Conservation (phyloP, 2,329 filamentous ascomycete genomes). For the Botrytis deweyae region DNA sequence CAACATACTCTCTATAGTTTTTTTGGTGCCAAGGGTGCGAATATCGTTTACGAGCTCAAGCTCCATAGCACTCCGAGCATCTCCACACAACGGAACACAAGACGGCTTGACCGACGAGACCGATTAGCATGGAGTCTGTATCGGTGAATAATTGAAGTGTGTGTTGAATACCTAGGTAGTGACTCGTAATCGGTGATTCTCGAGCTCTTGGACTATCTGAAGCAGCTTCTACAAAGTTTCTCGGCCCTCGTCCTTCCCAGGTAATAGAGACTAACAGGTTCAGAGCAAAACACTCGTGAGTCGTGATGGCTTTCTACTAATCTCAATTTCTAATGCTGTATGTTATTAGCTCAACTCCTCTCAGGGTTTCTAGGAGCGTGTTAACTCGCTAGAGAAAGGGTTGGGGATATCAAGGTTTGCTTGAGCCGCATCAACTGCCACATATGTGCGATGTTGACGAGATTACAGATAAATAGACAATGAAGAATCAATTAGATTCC, state of each 20-base stretch:
- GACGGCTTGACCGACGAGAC: neutral
- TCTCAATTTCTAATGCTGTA: neutral
- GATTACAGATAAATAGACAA: neutral
- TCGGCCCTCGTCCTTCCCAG: neutral
- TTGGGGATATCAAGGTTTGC: neutral
- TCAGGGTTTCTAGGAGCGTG: neutral
- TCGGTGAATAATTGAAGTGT: neutral
- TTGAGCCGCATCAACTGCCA: slow-evolving; percentile 9
- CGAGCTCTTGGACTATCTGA: neutral
- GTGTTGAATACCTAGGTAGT: neutral
- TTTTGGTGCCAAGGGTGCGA: neutral
- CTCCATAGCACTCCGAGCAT: slow-evolving; percentile 12
- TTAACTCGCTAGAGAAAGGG: slow-evolving; percentile 1
- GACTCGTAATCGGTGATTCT: neutral
- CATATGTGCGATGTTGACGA: neutral
- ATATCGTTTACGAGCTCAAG: neutral
- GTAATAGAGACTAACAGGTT: neutral
- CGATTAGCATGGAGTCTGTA: neutral
- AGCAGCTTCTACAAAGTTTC: neutral
- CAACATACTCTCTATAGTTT: neutral
- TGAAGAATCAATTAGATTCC: too few relatives aligned
- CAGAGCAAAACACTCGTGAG: neutral
- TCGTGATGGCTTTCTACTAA: neutral
- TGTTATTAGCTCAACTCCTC: neutral
- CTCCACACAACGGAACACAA: neutral